Percentiles rank a stretch among this genome's conserved stretches.
Evolutionary conservation across 1,284 basidiomycete species (phyloP).

Genomic region (Phlebopus sp.): DNA sequence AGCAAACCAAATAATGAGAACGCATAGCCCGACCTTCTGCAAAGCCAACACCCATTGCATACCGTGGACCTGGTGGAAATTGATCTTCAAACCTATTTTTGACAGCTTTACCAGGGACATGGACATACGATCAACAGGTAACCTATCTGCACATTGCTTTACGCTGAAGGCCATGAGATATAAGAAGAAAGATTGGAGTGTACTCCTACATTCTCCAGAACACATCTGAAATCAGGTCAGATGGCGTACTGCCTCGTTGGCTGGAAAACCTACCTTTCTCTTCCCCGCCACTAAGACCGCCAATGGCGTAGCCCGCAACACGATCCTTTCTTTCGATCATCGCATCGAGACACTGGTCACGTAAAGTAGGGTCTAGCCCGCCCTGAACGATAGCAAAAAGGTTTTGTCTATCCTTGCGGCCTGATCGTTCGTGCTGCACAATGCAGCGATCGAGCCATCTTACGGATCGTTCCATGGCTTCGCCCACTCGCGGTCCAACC

Average conservation of each 20-base stretch:
- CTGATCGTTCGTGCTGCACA: conserved; percentile 62
- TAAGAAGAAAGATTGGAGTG: conserved; percentile 3
- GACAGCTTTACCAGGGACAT: conserved; percentile 1
- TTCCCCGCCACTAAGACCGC: conserved; percentile 81
- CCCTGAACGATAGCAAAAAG: conserved; percentile 88
- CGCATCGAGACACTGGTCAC: conserved; percentile 72
- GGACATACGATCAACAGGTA: conserved; percentile 69
- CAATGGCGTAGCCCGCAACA: conserved; percentile 82
- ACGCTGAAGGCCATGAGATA: conserved; percentile 50
- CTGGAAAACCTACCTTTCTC: conserved; percentile 62
- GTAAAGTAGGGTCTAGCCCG: conserved; percentile 64
- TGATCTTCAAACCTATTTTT: conserved; percentile 7
- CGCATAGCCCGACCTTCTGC: conserved; percentile 63
- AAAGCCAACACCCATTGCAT: conserved; percentile 87
- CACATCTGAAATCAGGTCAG: conserved; percentile 44
- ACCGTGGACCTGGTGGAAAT: conserved; percentile 63
- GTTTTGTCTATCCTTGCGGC: conserved; percentile 64
- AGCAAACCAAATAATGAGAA: neutral
- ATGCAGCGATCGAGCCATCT: conserved; percentile 87
- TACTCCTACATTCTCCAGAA: conserved; percentile 78
- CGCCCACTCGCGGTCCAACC: conserved; percentile 71
- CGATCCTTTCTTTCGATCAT: conserved; percentile 72
- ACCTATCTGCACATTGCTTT: conserved; percentile 70
- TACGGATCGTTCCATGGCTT: conserved; percentile 79
- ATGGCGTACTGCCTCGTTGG: conserved; percentile 7